Evolutionary conservation across 805 yeast species (phyloP).

Genomic region (Cyberlindnera subsufficiens): DNA sequence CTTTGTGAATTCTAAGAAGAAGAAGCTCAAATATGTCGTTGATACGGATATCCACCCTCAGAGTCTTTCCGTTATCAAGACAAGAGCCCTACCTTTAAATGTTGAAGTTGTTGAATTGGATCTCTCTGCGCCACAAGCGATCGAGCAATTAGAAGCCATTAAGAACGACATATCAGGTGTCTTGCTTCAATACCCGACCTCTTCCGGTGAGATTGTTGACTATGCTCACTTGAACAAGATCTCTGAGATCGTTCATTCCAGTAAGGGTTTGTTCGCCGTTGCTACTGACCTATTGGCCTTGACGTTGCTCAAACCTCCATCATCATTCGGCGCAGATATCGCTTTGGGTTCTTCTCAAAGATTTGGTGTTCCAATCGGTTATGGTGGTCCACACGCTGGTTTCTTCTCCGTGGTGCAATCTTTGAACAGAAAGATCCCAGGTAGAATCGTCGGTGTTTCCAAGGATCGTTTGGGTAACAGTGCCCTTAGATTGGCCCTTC

Average conservation of each 20-base stretch:
- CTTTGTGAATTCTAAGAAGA: conserved; percentile 59
- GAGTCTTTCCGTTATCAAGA: conserved; percentile 69
- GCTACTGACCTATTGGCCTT: conserved; percentile 93
- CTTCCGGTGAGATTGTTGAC: conserved; percentile 66
- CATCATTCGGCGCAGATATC: conserved; percentile 84
- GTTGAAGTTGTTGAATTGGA: conserved; percentile 60
- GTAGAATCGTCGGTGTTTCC: conserved; percentile 89
- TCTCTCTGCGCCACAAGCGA: conserved; percentile 38
- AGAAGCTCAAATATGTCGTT: conserved; percentile 62
- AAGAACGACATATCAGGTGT: conserved; percentile 62
- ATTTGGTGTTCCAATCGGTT: conserved; percentile 96
- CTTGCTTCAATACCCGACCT: conserved; percentile 84
- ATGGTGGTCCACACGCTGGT: conserved; percentile 99
- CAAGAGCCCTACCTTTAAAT: conserved; percentile 73
- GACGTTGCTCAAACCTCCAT: conserved; percentile 79
- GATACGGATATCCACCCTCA: conserved; percentile 80
- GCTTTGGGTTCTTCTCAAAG: conserved; percentile 91
- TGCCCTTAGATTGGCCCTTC: conserved; percentile 91
- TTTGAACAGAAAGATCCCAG: conserved; percentile 90
- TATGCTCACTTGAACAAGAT: conserved; percentile 44
- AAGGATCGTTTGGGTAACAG: conserved; percentile 85
- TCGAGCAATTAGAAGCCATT: conserved; percentile 28
- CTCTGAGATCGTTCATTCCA: conserved; percentile 59
- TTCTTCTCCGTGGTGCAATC: conserved; percentile 84
- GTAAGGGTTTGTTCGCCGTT: conserved; percentile 72